Conservation (phyloP, 2,329 filamentous ascomycete genomes). For the Phaeoacremonium minimum region DNA sequence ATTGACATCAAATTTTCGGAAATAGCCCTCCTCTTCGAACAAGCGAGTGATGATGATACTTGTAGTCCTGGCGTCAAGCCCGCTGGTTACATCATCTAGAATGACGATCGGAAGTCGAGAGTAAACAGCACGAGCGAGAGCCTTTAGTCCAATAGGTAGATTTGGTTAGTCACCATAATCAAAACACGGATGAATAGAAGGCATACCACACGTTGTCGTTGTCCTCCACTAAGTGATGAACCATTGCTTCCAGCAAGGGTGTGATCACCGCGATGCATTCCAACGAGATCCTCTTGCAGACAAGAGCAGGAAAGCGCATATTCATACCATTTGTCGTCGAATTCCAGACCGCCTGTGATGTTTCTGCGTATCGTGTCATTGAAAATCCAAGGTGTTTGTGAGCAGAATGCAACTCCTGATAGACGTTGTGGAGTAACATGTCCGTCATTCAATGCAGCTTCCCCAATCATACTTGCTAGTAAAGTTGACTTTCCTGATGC, state of each 20-base stretch:
- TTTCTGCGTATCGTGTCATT: constrained; percentile 11
- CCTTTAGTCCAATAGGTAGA: not conserved
- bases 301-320: constrained; percentile 5
- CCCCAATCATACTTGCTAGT: constrained; percentile 13
- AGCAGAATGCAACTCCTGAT: constrained; percentile 11
- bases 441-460: constrained; percentile 5
- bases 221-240: constrained; percentile 12
- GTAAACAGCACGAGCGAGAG: constrained; percentile 43
- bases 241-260: constrained; percentile 11
- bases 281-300: constrained; percentile 8
- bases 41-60: constrained; percentile 34
- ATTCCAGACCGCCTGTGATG: constrained; percentile 8
- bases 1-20: constrained; percentile 29
- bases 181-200: not conserved
- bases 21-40: constrained; percentile 32
- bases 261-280: constrained; percentile 7
- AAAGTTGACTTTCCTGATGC: constrained; percentile 17
- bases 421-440: constrained; percentile 5
- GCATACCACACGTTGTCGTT: constrained; percentile 4
- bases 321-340: constrained; percentile 11
- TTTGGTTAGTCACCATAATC: not conserved
- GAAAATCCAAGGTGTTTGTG: constrained; percentile 16
- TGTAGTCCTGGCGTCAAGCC: constrained; percentile 38
- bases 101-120: constrained; percentile 30
- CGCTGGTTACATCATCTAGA: constrained; percentile 42